Evolutionary conservation across 2,329 filamentous ascomycete genomes (phyloP).

Genomic region (Gnomoniopsis smithogilvyi): DNA sequence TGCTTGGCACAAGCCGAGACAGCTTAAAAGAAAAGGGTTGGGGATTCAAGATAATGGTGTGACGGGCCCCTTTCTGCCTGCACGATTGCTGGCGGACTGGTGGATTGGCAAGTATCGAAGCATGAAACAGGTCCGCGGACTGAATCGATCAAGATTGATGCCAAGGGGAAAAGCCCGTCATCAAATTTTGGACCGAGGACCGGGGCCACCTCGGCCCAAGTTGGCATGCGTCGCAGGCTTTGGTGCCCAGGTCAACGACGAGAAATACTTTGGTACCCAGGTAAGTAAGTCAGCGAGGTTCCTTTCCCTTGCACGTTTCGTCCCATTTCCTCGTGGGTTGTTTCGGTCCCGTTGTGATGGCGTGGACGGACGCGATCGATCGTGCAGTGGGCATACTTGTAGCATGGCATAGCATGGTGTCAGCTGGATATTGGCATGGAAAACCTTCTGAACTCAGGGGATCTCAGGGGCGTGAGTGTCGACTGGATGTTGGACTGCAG

Average conservation of each 20-base stretch:
- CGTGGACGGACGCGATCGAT: too few species aligned
- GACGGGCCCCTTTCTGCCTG: neutral
- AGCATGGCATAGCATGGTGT: too few species aligned
- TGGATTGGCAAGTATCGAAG: too few species aligned
- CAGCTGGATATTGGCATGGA: too few species aligned
- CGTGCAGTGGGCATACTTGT: neutral
- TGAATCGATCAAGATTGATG: too few species aligned
- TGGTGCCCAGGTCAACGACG: too few species aligned
- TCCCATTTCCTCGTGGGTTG: conserved; percentile 3
- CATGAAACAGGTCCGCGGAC: too few species aligned
- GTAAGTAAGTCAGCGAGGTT: neutral
- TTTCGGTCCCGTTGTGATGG: neutral
- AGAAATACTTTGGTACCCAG: neutral
- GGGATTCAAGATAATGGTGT: neutral
- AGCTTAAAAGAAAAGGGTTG: neutral
- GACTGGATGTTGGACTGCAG: too few species aligned
- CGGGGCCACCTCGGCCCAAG: too few species aligned
- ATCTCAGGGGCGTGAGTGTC: neutral
- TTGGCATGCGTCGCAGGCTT: neutral
- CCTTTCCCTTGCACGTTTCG: conserved; percentile 11
- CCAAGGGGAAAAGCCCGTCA: neutral
- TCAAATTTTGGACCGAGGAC: neutral
- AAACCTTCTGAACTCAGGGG: neutral
- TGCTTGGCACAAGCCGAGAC: too few species aligned
- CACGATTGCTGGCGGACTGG: neutral